Percentiles rank a stretch among this genome's conserved stretches.
Evolutionary conservation across 805 yeast genomes (phyloP).

Genomic region (baker's yeast (Saccharomyces cerevisiae)): DNA sequence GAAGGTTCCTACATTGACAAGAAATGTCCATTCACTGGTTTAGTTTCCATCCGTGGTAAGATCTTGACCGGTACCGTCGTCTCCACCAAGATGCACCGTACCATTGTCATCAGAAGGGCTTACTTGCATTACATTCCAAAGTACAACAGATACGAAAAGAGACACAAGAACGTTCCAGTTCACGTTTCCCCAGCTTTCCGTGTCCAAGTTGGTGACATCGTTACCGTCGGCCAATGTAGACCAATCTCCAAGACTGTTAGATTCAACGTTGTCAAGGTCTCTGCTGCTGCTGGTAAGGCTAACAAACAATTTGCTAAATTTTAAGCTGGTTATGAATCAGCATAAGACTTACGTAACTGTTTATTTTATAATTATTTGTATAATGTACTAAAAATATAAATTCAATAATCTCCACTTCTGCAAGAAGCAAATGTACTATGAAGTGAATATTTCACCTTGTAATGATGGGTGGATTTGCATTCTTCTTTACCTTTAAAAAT

Average conservation of each 20-base stretch:
- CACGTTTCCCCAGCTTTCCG: constrained; percentile 99
- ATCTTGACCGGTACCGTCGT: constrained; percentile 99
- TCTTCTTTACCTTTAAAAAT: neutral
- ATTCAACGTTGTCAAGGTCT: constrained; percentile 97
- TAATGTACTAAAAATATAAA: constrained; percentile 19
- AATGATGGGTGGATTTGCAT: neutral
- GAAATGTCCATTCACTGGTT: constrained; percentile 99
- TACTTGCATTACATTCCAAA: constrained; percentile 99
- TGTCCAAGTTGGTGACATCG: constrained; percentile 97
- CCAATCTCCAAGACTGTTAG: constrained; percentile 99
- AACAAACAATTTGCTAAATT: constrained; percentile 95
- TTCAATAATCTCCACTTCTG: constrained; percentile 1
- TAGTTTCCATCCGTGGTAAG: constrained; percentile 97
- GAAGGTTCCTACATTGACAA: constrained; percentile 98
- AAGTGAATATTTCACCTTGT: neutral
- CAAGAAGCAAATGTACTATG: neutral
- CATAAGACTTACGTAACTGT: neutral
- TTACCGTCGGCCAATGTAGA: constrained; percentile 99
- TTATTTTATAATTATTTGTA: constrained; percentile 18
- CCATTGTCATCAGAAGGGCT: constrained; percentile 98
- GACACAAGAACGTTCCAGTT: constrained; percentile 99
- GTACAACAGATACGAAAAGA: constrained; percentile 99
- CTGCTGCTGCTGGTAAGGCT: constrained; percentile 77
- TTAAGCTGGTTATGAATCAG: constrained; percentile 39
- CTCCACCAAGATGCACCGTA: constrained; percentile 99